Evolutionary conservation across 176 grass and related monocot genomes (phyloP).

Genomic region (Avena sativa): DNA sequence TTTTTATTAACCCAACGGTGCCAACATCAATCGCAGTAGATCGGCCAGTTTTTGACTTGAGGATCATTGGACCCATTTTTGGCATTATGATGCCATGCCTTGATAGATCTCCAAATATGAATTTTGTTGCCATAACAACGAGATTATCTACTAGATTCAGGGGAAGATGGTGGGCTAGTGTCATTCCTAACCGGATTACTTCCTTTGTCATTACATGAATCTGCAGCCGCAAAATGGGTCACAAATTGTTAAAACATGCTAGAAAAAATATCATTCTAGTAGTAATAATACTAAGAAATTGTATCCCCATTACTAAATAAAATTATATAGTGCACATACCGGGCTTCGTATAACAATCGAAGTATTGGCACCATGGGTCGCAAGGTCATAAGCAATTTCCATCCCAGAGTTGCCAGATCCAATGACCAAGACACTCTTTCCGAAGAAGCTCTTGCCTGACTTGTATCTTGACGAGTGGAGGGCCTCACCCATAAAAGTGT

Average conservation of each 20-base stretch:
- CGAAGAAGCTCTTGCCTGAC: slow-evolving; percentile 28
- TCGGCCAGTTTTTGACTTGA: slow-evolving; percentile 35
- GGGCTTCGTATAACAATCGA: slow-evolving; percentile 42
- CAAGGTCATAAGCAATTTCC: slow-evolving; percentile 65
- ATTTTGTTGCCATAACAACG: slow-evolving; percentile 14
- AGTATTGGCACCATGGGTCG: slow-evolving; percentile 31
- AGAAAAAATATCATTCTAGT: not conserved
- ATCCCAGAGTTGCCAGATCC: slow-evolving; percentile 61
- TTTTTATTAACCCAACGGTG: slow-evolving; percentile 40
- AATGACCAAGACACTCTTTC: slow-evolving; percentile 43
- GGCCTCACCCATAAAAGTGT: slow-evolving; percentile 24
- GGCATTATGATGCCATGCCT: slow-evolving; percentile 53
- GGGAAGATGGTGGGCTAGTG: slow-evolving; percentile 26
- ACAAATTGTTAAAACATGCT: not conserved
- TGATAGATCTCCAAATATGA: slow-evolving; percentile 52
- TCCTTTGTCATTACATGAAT: slow-evolving; percentile 58
- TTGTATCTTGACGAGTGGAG: slow-evolving; percentile 48
- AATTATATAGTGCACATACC: slow-evolving; percentile 29
- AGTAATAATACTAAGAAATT: not conserved
- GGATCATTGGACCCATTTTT: slow-evolving; percentile 28
- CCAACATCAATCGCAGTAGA: slow-evolving; percentile 51
- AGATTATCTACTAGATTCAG: slow-evolving; percentile 27
- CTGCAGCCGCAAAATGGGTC: not conserved
- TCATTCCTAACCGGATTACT: slow-evolving; percentile 54
- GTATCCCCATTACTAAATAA: not conserved